phyloP scores from a whole-genome alignment of 495 filamentous ascomycete species.

The Penicillium turbatum region DNA sequence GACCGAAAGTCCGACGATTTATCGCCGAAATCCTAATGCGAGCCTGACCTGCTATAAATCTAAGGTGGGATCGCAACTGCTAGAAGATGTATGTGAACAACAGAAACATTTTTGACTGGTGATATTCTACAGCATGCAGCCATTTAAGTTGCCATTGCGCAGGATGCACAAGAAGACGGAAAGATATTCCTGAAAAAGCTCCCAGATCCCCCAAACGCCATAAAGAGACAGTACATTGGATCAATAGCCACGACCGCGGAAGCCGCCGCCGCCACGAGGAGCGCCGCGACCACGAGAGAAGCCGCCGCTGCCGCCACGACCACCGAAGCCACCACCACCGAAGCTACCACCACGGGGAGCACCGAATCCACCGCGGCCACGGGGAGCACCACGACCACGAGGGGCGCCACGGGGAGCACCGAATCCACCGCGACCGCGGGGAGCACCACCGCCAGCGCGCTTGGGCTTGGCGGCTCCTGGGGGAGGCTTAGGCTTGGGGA shows the following conservation, averaged over 20 bases:
- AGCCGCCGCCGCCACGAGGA: constrained; percentile 30
- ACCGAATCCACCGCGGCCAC: constrained; percentile 20
- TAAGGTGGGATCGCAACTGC: neutral
- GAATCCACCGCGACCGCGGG: constrained; percentile 44
- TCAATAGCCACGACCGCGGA: constrained; percentile 37
- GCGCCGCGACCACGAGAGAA: constrained; percentile 37
- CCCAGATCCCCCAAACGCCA: constrained; percentile 50
- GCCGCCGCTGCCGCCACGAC: constrained; percentile 44
- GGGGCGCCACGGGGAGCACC: constrained; percentile 44
- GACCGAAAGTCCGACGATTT: neutral
- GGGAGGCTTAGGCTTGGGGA: constrained; percentile 87
- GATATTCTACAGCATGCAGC: constrained; percentile 37
- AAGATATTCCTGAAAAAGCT: constrained; percentile 44
- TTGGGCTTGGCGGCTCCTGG: constrained; percentile 59
- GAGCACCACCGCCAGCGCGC: constrained; percentile 47
- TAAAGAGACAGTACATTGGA: constrained; percentile 42
- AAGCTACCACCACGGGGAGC: too few species aligned
- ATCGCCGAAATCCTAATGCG: neutral
- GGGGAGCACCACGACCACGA: constrained; percentile 25
- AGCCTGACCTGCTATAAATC: neutral
- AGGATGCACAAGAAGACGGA: constrained; percentile 42
- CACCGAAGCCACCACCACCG: constrained; percentile 36
- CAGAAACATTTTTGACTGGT: constrained; percentile 30
- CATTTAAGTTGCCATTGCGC: constrained; percentile 33
- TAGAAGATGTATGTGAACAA: neutral